Base-by-base conservation (phyloP, 75 land plant genomes). In the Pinus tabuliformis region DNA sequence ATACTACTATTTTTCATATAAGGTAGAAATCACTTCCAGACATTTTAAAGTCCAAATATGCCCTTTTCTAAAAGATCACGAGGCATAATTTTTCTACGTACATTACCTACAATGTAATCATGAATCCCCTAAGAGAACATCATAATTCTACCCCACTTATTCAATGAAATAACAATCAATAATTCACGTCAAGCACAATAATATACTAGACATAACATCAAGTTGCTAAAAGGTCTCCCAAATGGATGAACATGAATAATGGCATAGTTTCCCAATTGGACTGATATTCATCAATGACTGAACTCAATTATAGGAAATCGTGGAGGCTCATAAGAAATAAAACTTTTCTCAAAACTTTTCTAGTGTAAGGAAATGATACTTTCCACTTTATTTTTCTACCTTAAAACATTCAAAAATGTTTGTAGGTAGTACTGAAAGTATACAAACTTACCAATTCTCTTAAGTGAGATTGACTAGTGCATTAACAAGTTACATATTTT, bases 311-410 rank as follows among this genome's bases (percentile, higher is more conserved):
- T 26, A 71, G 73, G 57, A 18, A 71, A 39, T 7, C 45, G 13
- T 71, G 73, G 73, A 71, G 73, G 73, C 56, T 71, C 17, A 37
- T 22, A 71, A 49, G 56, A 45, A 21, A 71, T 12, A 52, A 21
- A 49, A 71, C n/a, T 71, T 71, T 21, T 49, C 73, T 54, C 73
- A 71, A 49, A 71, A 52, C 21, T 71, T 71, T 52, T 49, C 73
- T 22, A 71, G 24, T n/a, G 56, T 33, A 45, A 71, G 56, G 56
- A 71, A 45, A 71, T 71, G 45, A 42, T 13, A 28, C 18, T 71
- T 33, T 21, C 73, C 73, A 8, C 52, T 71, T 54, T 54, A 71
- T 49, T 71, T 24, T 4, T 3, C 73, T n/a, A 71, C 52, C 45
- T 71, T 71, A 14, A 71, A 8, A 71, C 73, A 49, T 42, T 71